Evolutionary conservation across 106 monocot genomes (phyloP), one percentile per base, ranked within the genome.

Genomic region (Dendrobium nobile): DNA sequence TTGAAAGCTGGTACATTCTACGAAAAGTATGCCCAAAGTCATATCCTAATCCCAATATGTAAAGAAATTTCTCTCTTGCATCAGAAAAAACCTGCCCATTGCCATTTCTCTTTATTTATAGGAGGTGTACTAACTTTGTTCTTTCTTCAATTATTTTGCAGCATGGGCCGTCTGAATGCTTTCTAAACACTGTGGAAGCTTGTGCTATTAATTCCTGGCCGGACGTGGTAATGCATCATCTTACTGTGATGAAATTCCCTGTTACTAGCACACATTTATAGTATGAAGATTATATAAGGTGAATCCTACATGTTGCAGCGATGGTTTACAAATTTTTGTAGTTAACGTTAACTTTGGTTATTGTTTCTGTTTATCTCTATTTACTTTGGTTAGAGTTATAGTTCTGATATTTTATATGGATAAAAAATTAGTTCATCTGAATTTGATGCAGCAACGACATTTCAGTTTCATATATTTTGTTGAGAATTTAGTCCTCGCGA

Each of bases 91-190:
- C 22, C 2, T 5, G 19, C 5, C 41, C 10, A n/a, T 47, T 45
- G n/a, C 1, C n/a, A 41, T 45, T 45, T 9, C 16, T 73, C 19
- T 74, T 74, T 8, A 64, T 64, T 73, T 73, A 37, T 9, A 4
- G 20, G 20, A 74, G 75, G 22, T 3, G 20, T 9, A 31, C n/a
- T n/a, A n/a, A n/a, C 47, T 47, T 24, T 73, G 7, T 33, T 41
- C 40, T 7, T 4, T 31, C 24, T 84, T 83, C 20, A 54, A 72
- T 78, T 24, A 16, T 79, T 70, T 85, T 83, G 87, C 92, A 99
- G 99, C 99, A 99, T 86, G 99, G 99, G 20, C 54, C 81, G 26
- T 82, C 87, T 31, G 99, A 99, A 79, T 99, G 99, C 79, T 78
- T 90, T 33, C 79, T 95, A 4, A 99, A 95, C 82, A 88, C 89